Conservation (phyloP, 495 filamentous ascomycete genomes). For the Podospora anserina region DNA sequence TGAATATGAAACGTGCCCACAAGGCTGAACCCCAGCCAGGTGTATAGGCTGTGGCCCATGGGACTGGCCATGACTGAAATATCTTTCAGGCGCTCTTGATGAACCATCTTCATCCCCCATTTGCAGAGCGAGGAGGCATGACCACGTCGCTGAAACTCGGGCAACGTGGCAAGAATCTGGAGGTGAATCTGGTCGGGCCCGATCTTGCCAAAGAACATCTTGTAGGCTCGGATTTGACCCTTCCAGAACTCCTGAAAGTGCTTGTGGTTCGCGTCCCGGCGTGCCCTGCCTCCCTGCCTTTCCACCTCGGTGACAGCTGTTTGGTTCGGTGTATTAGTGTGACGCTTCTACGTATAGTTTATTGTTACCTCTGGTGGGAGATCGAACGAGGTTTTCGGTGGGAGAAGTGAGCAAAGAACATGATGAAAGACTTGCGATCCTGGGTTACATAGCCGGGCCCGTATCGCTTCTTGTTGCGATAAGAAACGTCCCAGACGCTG, state of each 20-base stretch:
- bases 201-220: slow-evolving; percentile 26
- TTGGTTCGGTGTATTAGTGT: slow-evolving; percentile 5
- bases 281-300: slow-evolving; percentile 26
- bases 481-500: slow-evolving; percentile 37
- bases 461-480: slow-evolving; percentile 29
- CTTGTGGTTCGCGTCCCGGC: slow-evolving; percentile 33
- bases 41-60: slow-evolving; percentile 38
- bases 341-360: not conserved
- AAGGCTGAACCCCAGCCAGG: slow-evolving; percentile 25
- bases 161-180: slow-evolving; percentile 36
- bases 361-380: no score
- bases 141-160: slow-evolving; percentile 34
- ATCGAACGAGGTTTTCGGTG: not conserved
- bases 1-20: slow-evolving; percentile 30
- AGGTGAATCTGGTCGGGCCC: slow-evolving; percentile 37
- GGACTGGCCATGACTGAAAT: slow-evolving; percentile 39
- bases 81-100: slow-evolving; percentile 19
- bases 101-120: slow-evolving; percentile 34
- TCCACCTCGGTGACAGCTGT: slow-evolving; percentile 29
- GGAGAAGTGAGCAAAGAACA: not conserved
- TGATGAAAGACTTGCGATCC: slow-evolving; percentile 28
- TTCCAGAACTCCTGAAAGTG: slow-evolving; percentile 33
- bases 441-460: slow-evolving; percentile 32
- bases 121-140: slow-evolving; percentile 32
- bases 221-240: slow-evolving; percentile 28